Conservation (phyloP, 495 filamentous ascomycete genomes). For the Trichoderma gamsii region DNA sequence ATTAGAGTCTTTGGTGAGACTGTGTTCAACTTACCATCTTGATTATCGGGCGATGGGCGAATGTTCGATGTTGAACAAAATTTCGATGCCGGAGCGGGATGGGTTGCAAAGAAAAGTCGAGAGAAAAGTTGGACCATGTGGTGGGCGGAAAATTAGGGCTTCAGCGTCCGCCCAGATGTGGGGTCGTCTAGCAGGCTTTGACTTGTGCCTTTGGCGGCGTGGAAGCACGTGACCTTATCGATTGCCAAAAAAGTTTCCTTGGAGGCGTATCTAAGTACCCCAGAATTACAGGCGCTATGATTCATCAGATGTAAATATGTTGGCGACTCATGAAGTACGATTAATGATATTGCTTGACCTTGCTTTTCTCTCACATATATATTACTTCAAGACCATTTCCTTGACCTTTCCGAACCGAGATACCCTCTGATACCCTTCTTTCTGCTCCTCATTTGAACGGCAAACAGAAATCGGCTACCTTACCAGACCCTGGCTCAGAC, state of each 20-base stretch:
- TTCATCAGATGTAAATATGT: not conserved
- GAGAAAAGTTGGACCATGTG: constrained; percentile 15
- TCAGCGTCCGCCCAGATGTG: not conserved
- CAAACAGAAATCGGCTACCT: no score
- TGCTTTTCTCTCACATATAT: no score
- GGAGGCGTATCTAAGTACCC: not conserved
- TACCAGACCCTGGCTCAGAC: no score
- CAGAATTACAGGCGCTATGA: not conserved
- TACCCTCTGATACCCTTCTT: no score
- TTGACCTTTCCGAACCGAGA: no score
- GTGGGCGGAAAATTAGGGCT: constrained; percentile 18
- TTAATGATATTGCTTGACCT: not conserved
- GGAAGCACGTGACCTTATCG: not conserved
- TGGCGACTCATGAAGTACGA: not conserved
- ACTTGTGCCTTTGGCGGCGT: not conserved
- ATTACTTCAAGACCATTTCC: no score
- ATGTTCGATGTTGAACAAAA: constrained; percentile 11
- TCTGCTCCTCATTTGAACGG: no score
- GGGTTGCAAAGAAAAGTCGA: constrained; percentile 4
- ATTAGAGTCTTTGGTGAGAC: constrained; percentile 17
- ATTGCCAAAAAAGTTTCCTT: not conserved
- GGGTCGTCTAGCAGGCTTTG: not conserved
- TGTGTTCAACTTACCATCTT: constrained; percentile 17
- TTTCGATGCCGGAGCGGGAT: constrained; percentile 8
- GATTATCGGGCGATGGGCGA: not conserved